Evolutionary conservation across 1,139 yeast species (phyloP), one percentile per base, ranked within the genome.

Genomic region (Magnusiomyces paraingens): DNA sequence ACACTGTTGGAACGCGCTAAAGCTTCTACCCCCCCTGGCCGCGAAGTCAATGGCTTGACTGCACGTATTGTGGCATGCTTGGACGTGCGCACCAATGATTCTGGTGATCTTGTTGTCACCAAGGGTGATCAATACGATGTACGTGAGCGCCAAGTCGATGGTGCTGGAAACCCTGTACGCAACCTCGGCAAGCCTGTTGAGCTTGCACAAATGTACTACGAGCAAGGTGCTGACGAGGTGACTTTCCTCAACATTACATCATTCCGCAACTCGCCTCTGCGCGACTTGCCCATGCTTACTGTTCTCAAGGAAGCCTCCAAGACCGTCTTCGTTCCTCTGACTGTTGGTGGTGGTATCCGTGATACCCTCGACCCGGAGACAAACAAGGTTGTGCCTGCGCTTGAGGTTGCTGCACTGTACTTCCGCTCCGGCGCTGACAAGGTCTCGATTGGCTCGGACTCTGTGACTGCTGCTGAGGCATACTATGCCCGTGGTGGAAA

Each of bases 111-210:
- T 62, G 98, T 93, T 0, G 99, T 93, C 38, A 93, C 99, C 0
- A 93, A 93, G 70, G 99, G 99, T 55, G 99, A 93, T 65, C 99
- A 93, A 68, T 93, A 93, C 67, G 96, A 93, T 70, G 99, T 93
- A 2, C 81, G 99, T 61, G 97, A 90, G 64, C 78, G 84, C 59
- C 65, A 72, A 15, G 68, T 66, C 4, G 73, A 67, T 20, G 76
- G 74, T 17, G 78, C 77, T 52, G 66, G 65, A 22, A 64, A 65
- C 39, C 77, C 79, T 48, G 96, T 93, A 15, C 79, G 98, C 69
- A 93, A 93, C 66, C 75, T 93, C 56, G 99, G 99, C 26, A 93
- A 93, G 68, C 99, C 99, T 1, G 96, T 93, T 1, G 90, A 88
- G 65, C 74, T 93, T 69, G 99, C 99, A 2, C 85, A 89, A 57